These are phyloP conservation scores for Zymoseptoria passerinii DNA, from an alignment of 2,329 filamentous ascomycete species.

Conservation along the genomic window DNA sequence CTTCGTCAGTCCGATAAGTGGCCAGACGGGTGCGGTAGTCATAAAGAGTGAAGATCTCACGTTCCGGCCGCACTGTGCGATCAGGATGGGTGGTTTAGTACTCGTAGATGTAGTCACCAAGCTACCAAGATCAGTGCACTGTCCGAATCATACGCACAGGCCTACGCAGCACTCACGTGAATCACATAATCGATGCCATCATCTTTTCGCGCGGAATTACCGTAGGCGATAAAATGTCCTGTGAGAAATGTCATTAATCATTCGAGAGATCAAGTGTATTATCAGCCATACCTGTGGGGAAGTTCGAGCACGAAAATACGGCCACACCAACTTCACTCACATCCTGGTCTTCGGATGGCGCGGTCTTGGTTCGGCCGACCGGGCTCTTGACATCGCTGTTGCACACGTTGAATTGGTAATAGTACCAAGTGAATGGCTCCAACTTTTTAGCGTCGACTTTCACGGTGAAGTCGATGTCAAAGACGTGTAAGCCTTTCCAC, in stretches of 20 bases:
- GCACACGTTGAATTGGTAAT: conserved; percentile 23
- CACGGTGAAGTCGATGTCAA: conserved; percentile 24
- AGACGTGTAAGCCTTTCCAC: conserved; percentile 22
- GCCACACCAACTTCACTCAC: conserved; percentile 18
- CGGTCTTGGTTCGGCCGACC: conserved; percentile 23
- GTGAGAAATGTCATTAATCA: too few relatives aligned
- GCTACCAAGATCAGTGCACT: conserved; percentile 18
- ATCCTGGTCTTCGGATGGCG: conserved; percentile 18
- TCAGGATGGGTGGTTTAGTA: conserved; percentile 30
- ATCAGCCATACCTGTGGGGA: conserved; percentile 5
- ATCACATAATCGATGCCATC: conserved; percentile 34
- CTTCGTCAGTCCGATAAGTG: conserved; percentile 35
- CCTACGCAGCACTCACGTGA: conserved; percentile 7
- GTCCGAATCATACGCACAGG: neutral
- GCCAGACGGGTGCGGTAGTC: conserved; percentile 38
- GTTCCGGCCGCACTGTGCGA: conserved; percentile 26
- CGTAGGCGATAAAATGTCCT: conserved; percentile 24
- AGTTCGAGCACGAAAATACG: conserved; percentile 24
- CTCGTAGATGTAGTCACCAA: conserved; percentile 40
- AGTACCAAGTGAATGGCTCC: conserved; percentile 21
- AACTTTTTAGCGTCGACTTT: conserved; percentile 22
- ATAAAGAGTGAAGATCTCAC: conserved; percentile 35
- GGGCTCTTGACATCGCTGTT: conserved; percentile 17
- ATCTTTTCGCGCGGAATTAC: conserved; percentile 24
- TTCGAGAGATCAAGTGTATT: neutral